Evolutionary conservation across 164 flowering plant genomes (phyloP).

Genomic region (Stephania japonica): DNA sequence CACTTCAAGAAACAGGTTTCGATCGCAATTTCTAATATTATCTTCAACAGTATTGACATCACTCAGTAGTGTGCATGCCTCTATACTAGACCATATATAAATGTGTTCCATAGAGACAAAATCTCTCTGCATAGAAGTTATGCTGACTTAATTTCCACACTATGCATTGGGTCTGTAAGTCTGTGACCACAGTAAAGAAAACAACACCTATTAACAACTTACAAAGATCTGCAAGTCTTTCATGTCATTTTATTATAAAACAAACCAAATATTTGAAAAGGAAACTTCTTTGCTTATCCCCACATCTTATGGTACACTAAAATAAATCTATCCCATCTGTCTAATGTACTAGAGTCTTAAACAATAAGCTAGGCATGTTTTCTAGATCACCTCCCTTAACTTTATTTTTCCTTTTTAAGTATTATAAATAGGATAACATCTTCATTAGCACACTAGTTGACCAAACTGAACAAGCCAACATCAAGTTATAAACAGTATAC

Average conservation of each 20-base stretch:
- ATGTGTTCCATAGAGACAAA: not conserved
- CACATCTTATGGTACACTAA: not conserved
- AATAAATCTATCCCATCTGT: not conserved
- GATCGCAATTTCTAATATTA: not conserved
- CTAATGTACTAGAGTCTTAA: not conserved
- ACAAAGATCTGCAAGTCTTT: not conserved
- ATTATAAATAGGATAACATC: not conserved
- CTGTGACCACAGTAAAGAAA: too few relatives aligned
- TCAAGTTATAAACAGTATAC: not conserved
- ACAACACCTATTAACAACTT: not conserved
- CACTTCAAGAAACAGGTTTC: not conserved
- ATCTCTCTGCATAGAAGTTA: too few relatives aligned
- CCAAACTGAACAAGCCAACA: not conserved
- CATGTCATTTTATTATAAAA: not conserved
- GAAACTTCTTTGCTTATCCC: not conserved
- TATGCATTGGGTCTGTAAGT: too few relatives aligned
- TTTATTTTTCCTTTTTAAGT: not conserved
- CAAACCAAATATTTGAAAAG: not conserved
- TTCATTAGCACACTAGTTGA: constrained; percentile 1
- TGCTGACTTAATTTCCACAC: too few relatives aligned
- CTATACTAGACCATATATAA: not conserved
- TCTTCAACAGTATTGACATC: not conserved
- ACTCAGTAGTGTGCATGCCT: not conserved
- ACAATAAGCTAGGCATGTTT: not conserved
- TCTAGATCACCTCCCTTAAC: not conserved